phyloP scores from a whole-genome alignment of 768 basidiomycete species.

The Russula griseocarnosa region DNA sequence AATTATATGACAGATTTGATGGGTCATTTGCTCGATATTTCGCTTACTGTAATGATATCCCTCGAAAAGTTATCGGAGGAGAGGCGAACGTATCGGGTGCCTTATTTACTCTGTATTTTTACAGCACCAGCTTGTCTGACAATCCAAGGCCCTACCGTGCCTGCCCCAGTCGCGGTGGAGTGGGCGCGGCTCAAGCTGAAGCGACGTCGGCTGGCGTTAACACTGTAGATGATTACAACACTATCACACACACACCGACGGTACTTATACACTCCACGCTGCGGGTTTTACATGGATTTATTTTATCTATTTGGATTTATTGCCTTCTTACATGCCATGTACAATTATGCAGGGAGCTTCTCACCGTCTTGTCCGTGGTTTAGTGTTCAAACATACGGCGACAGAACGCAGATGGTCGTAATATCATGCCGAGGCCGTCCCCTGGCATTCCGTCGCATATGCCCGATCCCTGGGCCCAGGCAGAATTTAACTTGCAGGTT shows the following conservation, averaged over 20 bases:
- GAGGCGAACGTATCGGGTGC: neutral
- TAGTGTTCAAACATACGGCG: neutral
- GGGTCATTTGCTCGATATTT: neutral
- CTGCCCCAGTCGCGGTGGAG: neutral
- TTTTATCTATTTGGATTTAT: neutral
- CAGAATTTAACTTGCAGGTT: too few relatives aligned
- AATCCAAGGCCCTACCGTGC: neutral
- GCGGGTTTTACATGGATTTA: neutral
- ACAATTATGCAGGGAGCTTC: neutral
- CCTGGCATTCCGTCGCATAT: too few relatives aligned
- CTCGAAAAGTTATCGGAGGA: neutral
- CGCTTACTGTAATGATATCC: neutral
- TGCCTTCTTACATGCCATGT: neutral
- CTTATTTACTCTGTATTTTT: neutral
- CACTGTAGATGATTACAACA: neutral
- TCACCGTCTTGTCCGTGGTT: neutral
- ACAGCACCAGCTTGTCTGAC: neutral
- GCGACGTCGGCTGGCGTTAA: neutral
- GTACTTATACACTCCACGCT: neutral
- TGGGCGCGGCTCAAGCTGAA: neutral
- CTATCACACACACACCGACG: neutral
- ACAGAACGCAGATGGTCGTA: neutral
- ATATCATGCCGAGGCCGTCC: too few relatives aligned
- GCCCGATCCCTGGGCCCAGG: too few relatives aligned
- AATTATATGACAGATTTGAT: neutral